phyloP scores from a whole-genome alignment of 768 basidiomycete species.

The Russula abietina region DNA sequence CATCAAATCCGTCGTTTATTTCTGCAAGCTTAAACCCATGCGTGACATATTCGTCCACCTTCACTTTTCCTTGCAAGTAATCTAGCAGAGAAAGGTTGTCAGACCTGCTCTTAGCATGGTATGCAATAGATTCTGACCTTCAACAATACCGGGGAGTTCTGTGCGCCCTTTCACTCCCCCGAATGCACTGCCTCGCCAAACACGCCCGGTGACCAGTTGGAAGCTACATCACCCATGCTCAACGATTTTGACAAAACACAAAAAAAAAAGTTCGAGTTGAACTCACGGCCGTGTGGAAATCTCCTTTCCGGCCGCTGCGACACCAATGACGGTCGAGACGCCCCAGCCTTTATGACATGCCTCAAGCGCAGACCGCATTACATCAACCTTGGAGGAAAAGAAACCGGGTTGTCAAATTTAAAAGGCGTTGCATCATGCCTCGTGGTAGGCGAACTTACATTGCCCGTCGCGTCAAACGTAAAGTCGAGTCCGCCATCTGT shows the following conservation, averaged over 20 bases:
- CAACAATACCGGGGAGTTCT: constrained; percentile 88
- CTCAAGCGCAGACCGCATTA: constrained; percentile 94
- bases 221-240: constrained; percentile 28
- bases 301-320: constrained; percentile 95
- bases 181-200: constrained; percentile 93
- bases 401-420: not conserved
- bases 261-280: not conserved
- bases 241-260: constrained; percentile 33
- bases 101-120: not conserved
- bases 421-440: not conserved
- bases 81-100: constrained; percentile 39
- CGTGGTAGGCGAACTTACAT: constrained; percentile 39
- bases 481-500: constrained; percentile 97
- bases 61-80: constrained; percentile 74
- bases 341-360: constrained; percentile 99
- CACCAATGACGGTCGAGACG: constrained; percentile 91
- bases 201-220: constrained; percentile 78
- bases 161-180: constrained; percentile 98
- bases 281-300: constrained; percentile 34
- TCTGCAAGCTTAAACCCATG: constrained; percentile 69
- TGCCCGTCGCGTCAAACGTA: constrained; percentile 96
- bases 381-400: constrained; percentile 55
- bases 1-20: constrained; percentile 84
- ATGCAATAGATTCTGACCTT: constrained; percentile 45
- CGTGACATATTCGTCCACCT: constrained; percentile 95